Evolutionary conservation across 1,139 yeast genomes (phyloP).

Genomic region (Maudiozyma humilis): DNA sequence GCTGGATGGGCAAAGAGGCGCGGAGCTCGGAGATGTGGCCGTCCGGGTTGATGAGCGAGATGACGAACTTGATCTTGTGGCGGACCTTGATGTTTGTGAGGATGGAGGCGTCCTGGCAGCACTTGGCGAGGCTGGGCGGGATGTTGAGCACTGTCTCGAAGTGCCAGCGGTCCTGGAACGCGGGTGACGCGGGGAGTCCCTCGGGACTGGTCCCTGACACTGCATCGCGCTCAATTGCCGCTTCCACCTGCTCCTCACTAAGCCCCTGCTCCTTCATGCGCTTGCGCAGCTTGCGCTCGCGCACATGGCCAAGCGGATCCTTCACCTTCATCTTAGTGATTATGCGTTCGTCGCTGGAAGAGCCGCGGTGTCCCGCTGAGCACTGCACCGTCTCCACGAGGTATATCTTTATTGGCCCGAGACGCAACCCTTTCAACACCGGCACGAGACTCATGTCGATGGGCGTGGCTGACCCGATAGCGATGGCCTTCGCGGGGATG

Average conservation of each 20-base stretch:
- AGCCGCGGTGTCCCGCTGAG: constrained; percentile 45
- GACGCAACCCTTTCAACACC: constrained; percentile 63
- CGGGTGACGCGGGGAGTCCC: too few relatives aligned
- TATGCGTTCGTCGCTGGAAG: constrained; percentile 51
- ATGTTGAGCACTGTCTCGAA: constrained; percentile 49
- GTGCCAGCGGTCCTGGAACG: constrained; percentile 66
- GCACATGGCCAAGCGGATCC: constrained; percentile 32
- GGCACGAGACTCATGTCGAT: constrained; percentile 71
- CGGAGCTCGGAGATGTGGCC: constrained; percentile 63
- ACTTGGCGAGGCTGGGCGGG: constrained; percentile 65
- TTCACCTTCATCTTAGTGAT: constrained; percentile 41
- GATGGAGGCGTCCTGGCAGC: constrained; percentile 81
- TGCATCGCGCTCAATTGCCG: constrained; percentile 5
- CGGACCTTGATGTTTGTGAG: constrained; percentile 46
- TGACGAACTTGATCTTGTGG: constrained; percentile 52
- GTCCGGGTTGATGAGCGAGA: constrained; percentile 49
- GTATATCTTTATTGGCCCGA: constrained; percentile 63
- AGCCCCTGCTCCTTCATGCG: background rate
- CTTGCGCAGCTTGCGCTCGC: constrained; percentile 6
- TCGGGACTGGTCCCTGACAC: too few relatives aligned
- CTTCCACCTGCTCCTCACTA: background rate
- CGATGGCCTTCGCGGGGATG: constrained; percentile 81
- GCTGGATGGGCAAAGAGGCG: constrained; percentile 56
- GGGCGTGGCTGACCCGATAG: constrained; percentile 75
- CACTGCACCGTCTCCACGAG: constrained; percentile 62